Conservation (phyloP, 805 yeast species). For the Ogataea sp. region DNA sequence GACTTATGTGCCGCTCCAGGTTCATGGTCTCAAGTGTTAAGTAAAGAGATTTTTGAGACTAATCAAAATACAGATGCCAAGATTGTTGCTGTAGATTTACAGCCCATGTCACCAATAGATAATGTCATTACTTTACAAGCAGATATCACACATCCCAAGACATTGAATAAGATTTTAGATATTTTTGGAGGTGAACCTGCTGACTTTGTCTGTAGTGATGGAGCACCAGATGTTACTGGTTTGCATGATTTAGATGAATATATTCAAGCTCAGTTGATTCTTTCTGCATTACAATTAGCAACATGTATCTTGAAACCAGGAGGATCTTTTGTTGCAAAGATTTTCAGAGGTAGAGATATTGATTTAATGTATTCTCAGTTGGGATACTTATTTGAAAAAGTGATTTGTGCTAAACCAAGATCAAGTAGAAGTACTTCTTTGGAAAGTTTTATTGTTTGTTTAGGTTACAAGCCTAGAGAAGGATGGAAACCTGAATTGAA, state of each 20-base stretch:
- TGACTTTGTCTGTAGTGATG: constrained; percentile 93
- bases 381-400: constrained; percentile 75
- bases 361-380: constrained; percentile 90
- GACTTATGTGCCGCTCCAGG: constrained; percentile 99
- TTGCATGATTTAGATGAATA: constrained; percentile 94
- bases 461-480: constrained; percentile 74
- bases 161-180: constrained; percentile 65
- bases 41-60: constrained; percentile 52
- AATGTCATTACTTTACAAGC: constrained; percentile 91
- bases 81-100: constrained; percentile 91
- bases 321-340: constrained; percentile 92
- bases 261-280: constrained; percentile 87
- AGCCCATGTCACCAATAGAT: constrained; percentile 95
- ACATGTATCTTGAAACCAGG: constrained; percentile 84
- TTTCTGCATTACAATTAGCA: constrained; percentile 87
- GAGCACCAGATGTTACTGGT: constrained; percentile 99
- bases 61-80: constrained; percentile 29
- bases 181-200: constrained; percentile 89
- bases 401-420: constrained; percentile 93
- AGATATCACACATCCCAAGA: constrained; percentile 93
- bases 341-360: constrained; percentile 92
- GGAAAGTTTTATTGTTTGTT: constrained; percentile 90
- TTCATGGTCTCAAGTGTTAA: constrained; percentile 94
- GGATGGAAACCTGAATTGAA: constrained; percentile 71
- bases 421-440: constrained; percentile 91